phyloP scores from a whole-genome alignment of 2,329 filamentous ascomycete species.

The Stemphylium beticola region DNA sequence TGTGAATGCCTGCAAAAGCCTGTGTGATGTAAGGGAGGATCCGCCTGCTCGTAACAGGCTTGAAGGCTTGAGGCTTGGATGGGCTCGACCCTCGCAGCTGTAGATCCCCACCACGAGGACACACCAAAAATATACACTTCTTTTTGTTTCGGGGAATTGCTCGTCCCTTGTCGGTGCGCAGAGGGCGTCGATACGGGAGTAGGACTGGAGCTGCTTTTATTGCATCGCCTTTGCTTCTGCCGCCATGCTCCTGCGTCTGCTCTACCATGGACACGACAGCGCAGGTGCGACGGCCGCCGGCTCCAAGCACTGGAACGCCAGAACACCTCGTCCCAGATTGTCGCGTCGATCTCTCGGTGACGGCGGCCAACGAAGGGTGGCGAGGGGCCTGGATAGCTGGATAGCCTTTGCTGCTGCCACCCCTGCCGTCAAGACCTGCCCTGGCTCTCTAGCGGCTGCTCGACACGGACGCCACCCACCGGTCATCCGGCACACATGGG shows the following conservation, averaged over 20 bases:
- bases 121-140: slow-evolving; percentile 28
- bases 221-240: not conserved
- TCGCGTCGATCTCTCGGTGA: slow-evolving; percentile 8
- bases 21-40: slow-evolving; percentile 18
- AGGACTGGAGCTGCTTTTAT: not conserved
- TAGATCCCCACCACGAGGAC: slow-evolving; percentile 22
- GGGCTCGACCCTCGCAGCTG: slow-evolving; percentile 22
- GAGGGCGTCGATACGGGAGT: not conserved
- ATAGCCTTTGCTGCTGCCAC: not conserved
- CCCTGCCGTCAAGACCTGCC: slow-evolving; percentile 21
- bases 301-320: slow-evolving; percentile 4
- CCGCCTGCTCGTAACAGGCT: slow-evolving; percentile 9
- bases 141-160: slow-evolving; percentile 27
- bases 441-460: slow-evolving; percentile 13
- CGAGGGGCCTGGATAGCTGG: not conserved
- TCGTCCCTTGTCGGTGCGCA: slow-evolving; percentile 3
- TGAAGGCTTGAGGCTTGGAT: slow-evolving; percentile 3
- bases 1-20: slow-evolving; percentile 4
- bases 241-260: not conserved
- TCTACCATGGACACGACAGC: not conserved
- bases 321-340: slow-evolving; percentile 11
- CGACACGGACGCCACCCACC: slow-evolving; percentile 5
- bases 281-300: not conserved
- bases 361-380: slow-evolving; percentile 7
- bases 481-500: slow-evolving; percentile 11